Conservation (phyloP, 495 filamentous ascomycete species). For the Penicillium roqueforti region DNA sequence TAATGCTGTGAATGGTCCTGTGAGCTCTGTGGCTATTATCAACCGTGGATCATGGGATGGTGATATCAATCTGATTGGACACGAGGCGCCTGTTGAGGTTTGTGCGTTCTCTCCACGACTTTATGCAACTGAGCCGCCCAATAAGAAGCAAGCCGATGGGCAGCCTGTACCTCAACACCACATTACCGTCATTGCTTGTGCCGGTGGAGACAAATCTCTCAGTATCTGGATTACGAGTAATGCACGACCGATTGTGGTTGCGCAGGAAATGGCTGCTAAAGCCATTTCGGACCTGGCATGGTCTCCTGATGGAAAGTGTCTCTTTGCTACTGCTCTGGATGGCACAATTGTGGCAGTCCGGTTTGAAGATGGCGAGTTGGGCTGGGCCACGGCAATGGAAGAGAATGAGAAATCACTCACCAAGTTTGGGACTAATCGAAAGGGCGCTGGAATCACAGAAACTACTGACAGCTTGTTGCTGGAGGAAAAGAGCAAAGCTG, state of each 20-base stretch:
- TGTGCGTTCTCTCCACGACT: constrained; percentile 93
- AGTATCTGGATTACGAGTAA: constrained; percentile 97
- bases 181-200: constrained; percentile 95
- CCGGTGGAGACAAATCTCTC: constrained; percentile 91
- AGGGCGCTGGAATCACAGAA: constrained; percentile 83
- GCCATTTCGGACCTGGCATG: constrained; percentile 91
- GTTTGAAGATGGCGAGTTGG: constrained; percentile 70
- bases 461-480: constrained; percentile 80
- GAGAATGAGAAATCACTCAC: constrained; percentile 90
- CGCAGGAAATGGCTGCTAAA: constrained; percentile 83
- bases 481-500: constrained; percentile 88
- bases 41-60: constrained; percentile 90
- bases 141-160: constrained; percentile 40
- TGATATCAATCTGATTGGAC: constrained; percentile 95
- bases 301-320: constrained; percentile 83
- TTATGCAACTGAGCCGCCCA: constrained; percentile 66
- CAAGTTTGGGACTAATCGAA: constrained; percentile 84
- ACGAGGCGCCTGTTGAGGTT: constrained; percentile 94
- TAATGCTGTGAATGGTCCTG: constrained; percentile 94
- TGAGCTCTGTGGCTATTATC: constrained; percentile 94
- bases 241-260: constrained; percentile 80
- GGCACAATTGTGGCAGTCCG: constrained; percentile 74
- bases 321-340: constrained; percentile 83
- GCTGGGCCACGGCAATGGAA: constrained; percentile 66
- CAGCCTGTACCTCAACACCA: constrained; percentile 41